Evolutionary conservation across 768 basidiomycete species (phyloP).

Genomic region (Auricularia cornea): DNA sequence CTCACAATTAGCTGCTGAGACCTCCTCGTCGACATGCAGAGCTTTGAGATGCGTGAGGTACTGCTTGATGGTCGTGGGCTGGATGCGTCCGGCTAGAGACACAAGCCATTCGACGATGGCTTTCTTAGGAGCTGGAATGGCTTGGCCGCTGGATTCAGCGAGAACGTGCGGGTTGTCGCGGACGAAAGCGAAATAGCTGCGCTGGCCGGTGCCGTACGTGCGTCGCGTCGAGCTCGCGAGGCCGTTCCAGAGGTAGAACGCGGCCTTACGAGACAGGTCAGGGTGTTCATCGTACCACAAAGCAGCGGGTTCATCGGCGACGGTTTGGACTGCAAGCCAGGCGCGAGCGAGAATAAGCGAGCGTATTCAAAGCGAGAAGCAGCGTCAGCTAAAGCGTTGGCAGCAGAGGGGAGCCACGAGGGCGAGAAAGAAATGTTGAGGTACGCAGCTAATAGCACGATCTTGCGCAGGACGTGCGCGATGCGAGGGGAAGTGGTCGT

Average conservation of each 20-base stretch:
- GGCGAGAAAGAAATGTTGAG: slow-evolving; percentile 12
- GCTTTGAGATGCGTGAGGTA: slow-evolving; percentile 18
- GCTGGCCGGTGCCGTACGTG: too few relatives aligned
- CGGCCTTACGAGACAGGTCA: slow-evolving; percentile 9
- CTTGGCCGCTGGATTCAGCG: background rate
- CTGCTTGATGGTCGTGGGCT: slow-evolving; percentile 21
- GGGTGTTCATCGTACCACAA: slow-evolving; percentile 12
- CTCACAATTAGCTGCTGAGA: slow-evolving; percentile 17
- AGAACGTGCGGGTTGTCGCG: background rate
- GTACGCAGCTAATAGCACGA: slow-evolving; percentile 4
- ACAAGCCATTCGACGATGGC: slow-evolving; percentile 16
- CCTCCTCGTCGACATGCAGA: slow-evolving; percentile 23
- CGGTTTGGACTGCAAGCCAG: slow-evolving; percentile 16
- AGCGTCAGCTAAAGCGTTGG: slow-evolving; percentile 13
- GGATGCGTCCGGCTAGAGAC: too few relatives aligned
- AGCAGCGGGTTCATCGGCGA: slow-evolving; percentile 13
- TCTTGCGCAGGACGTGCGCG: too few relatives aligned
- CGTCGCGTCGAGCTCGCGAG: too few relatives aligned
- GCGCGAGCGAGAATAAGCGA: slow-evolving; percentile 17
- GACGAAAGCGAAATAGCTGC: slow-evolving; percentile 23
- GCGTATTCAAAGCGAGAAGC: slow-evolving; percentile 15
- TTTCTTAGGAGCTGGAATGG: slow-evolving; percentile 6
- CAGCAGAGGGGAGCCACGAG: slow-evolving; percentile 11
- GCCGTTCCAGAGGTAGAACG: slow-evolving; percentile 24
- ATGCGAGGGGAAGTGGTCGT: slow-evolving; percentile 8